phyloP scores from a whole-genome alignment of 176 grass and related monocot genomes.

The Raddia guianensis region DNA sequence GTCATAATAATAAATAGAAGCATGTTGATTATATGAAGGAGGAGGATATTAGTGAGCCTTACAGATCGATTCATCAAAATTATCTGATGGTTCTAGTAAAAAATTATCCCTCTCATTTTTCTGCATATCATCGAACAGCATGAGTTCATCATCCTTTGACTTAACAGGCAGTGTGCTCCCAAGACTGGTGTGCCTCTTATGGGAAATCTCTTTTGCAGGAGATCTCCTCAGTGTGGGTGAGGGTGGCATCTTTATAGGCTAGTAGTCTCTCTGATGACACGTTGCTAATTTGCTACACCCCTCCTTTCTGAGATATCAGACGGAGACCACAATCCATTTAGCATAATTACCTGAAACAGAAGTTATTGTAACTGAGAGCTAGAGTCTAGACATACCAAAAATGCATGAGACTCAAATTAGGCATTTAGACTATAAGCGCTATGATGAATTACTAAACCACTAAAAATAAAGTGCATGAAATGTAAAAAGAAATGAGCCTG shows the following conservation, averaged over 20 bases:
- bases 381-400: not conserved
- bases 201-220: conserved; percentile 56
- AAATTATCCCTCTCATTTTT: conserved; percentile 79
- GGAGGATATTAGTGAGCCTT: conserved; percentile 38
- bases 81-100: conserved; percentile 70
- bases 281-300: conserved; percentile 6
- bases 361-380: conserved; percentile 4
- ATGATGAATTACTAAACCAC: not conserved
- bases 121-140: conserved; percentile 74
- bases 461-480: not conserved
- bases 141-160: conserved; percentile 78
- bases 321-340: conserved; percentile 43
- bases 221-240: conserved; percentile 63
- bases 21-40: conserved; percentile 22
- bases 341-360: conserved; percentile 40
- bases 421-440: conserved; percentile 1
- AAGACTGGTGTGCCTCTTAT: conserved; percentile 70
- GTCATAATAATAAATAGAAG: conserved; percentile 14
- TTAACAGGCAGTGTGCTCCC: conserved; percentile 52
- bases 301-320: conserved; percentile 42
- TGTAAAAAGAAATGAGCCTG: not conserved
- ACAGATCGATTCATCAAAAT: conserved; percentile 90
- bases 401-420: conserved; percentile 31
- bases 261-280: conserved; percentile 10
- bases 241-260: conserved; percentile 61